Percentiles rank a stretch among this genome's conserved stretches.
Conservation (phyloP, 2,329 filamentous ascomycete species). For the Scytalidium sp. region DNA sequence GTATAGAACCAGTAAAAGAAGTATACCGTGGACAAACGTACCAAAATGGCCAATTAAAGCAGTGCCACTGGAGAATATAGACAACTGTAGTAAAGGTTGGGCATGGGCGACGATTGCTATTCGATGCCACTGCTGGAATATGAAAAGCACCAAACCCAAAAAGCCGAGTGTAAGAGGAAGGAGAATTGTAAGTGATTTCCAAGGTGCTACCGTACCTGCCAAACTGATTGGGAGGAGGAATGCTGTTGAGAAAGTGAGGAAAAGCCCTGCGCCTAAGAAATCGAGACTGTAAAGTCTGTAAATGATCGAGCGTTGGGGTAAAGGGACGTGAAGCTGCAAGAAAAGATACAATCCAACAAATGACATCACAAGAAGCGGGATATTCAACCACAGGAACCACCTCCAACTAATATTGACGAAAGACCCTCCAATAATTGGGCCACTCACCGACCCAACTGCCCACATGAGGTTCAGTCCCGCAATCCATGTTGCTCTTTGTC, state of each 20-base stretch:
- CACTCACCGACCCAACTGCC: slow-evolving; percentile 17
- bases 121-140: background rate
- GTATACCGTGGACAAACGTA: slow-evolving; percentile 55
- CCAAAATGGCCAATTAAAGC: slow-evolving; percentile 30
- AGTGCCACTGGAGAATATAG: background rate
- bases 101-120: background rate
- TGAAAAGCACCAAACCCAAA: background rate
- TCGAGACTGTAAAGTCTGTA: background rate
- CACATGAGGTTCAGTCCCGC: slow-evolving; percentile 23
- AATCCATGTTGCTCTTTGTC: slow-evolving; percentile 33
- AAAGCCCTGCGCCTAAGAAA: background rate
- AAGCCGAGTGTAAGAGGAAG: background rate
- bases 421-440: slow-evolving; percentile 22
- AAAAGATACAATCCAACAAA: background rate
- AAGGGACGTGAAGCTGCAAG: background rate
- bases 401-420: slow-evolving; percentile 47
- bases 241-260: background rate
- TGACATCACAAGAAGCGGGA: slow-evolving; percentile 19
- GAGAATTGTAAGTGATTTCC: background rate
- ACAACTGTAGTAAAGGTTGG: background rate
- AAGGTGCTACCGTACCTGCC: background rate
- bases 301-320: background rate
- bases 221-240: background rate
- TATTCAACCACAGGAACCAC: slow-evolving; percentile 58
- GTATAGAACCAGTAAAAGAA: slow-evolving; percentile 53